Evolutionary conservation across 78 protist genomes (phyloP), one percentile per base, ranked within the genome.

Genomic region (Corallochytrium limacisporum): DNA sequence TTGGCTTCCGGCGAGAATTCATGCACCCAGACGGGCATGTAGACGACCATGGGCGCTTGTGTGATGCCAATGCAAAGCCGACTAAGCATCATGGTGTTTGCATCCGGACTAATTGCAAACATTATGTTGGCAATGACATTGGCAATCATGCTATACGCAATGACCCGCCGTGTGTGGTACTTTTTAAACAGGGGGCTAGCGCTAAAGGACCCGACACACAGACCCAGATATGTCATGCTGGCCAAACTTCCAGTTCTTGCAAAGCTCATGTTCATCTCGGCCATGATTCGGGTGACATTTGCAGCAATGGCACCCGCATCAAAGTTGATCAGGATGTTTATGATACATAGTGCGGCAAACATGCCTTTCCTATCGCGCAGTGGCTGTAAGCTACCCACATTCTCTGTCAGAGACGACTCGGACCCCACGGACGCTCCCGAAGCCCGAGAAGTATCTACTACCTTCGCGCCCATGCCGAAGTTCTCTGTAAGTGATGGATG

Each of bases 1-100:
- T n/a, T 50, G 8, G 48, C 69, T 1, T 54, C 8, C 12, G 69
- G 69, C 16, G 69, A 15, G 37, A 63, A 63, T 32, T 63, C 69
- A 63, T 63, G 51, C n/a, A 63, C 69, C 69, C 69, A 63, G 32
- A 63, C 69, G 42, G 69, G 69, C 16, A 22, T n/a, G 15, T 63
- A 46, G 48, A 48, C 42, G 54, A 40, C 62, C 55, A 63, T 13
- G 54, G 15, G 42, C 36, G 47, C 69, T 13, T 46, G 47, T 18
- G 69, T 26, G 51, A 63, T 61, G 15, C 66, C 66, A 16, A 61
- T 42, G n/a, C 18, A 29, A 0, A 61, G 29, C n/a, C 66, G 66
- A 18, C 18, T 15, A 20, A 20, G 15, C 53, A 61, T 29, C n/a
- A 33, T n/a, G 47, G 32, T 13, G 13, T 20, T 22, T 13, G 10